A percentile compares a stretch with the other conserved stretches of the same genome.
These are phyloP conservation scores for Carex myosuroides DNA, from an alignment of 176 grass and related monocot species.

Conservation along the genomic window DNA sequence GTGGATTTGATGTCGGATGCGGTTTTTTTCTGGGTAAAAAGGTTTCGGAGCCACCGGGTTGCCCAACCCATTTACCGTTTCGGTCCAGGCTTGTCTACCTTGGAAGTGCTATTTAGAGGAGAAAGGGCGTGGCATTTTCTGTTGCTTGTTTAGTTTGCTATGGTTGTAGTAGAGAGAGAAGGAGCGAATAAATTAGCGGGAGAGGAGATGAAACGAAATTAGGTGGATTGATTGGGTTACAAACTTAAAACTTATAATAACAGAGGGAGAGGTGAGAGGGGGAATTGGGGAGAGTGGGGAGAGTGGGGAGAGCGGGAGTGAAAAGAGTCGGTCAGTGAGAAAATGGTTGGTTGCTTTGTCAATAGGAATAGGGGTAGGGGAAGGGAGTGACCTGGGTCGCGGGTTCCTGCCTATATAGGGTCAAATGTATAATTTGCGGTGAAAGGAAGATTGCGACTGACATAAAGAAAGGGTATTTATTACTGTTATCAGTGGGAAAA, in stretches of 20 bases:
- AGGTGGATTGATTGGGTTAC: too few relatives aligned
- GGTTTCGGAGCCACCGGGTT: slow-evolving; percentile 58
- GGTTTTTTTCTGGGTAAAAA: slow-evolving; percentile 56
- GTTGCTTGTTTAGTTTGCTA: neutral
- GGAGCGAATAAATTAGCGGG: slow-evolving; percentile 35
- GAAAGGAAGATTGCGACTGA: neutral
- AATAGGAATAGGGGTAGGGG: too few relatives aligned
- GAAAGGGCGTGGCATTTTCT: neutral
- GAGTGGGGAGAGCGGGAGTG: neutral
- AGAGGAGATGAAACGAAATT: slow-evolving; percentile 35
- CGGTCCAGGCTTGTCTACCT: neutral
- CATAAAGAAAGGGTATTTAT: neutral
- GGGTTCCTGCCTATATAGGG: neutral
- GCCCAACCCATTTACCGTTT: slow-evolving; percentile 58
- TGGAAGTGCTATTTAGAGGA: neutral
- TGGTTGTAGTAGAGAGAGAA: neutral
- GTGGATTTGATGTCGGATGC: slow-evolving; percentile 5
- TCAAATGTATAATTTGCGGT: neutral
- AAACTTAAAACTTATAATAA: too few relatives aligned
- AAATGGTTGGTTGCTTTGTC: neutral
- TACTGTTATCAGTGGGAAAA: neutral
- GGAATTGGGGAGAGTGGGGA: neutral
- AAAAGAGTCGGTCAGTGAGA: neutral
- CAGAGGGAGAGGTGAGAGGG: neutral
- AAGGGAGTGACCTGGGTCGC: too few relatives aligned